A percentile compares a stretch with the other conserved stretches of the same genome.
Evolutionary conservation across 1,284 basidiomycete genomes (phyloP).

Genomic region (Sporisorium graminicola): DNA sequence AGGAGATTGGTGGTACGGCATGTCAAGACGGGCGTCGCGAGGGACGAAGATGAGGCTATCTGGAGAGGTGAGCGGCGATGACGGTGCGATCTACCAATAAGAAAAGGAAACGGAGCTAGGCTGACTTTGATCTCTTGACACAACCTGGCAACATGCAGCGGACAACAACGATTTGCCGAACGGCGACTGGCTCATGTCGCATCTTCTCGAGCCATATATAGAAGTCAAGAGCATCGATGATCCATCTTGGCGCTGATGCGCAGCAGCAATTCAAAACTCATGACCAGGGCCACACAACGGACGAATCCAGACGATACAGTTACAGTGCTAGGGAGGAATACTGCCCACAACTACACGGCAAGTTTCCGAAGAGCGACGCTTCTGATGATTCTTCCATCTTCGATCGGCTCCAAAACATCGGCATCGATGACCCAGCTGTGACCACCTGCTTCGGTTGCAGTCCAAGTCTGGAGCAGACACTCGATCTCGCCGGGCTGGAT

Average conservation of each 20-base stretch:
- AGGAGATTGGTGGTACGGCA: slow-evolving; percentile 80
- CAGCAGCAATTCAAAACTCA: too few relatives aligned
- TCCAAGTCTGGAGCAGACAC: slow-evolving; percentile 24
- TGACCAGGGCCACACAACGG: not conserved
- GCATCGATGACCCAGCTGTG: slow-evolving; percentile 24
- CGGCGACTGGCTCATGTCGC: slow-evolving; percentile 63
- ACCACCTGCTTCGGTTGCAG: not conserved
- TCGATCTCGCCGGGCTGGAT: slow-evolving; percentile 40
- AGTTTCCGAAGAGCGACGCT: slow-evolving; percentile 31
- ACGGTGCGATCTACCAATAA: too few relatives aligned
- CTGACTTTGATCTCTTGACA: not conserved
- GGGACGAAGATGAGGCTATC: slow-evolving; percentile 76
- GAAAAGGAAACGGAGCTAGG: not conserved
- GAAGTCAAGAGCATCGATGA: slow-evolving; percentile 42
- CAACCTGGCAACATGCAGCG: slow-evolving; percentile 24
- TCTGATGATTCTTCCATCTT: slow-evolving; percentile 38
- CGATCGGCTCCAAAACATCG: slow-evolving; percentile 34
- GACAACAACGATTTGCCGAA: slow-evolving; percentile 68
- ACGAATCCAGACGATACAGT: not conserved
- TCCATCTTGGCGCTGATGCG: slow-evolving; percentile 27
- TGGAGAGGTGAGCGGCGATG: slow-evolving; percentile 80
- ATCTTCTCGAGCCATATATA: slow-evolving; percentile 56
- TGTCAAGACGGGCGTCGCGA: slow-evolving; percentile 80
- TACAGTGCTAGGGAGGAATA: not conserved
- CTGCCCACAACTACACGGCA: not conserved